Base-by-base conservation (phyloP, 202 grass and related monocot species). In the Eragrostis tef region DNA sequence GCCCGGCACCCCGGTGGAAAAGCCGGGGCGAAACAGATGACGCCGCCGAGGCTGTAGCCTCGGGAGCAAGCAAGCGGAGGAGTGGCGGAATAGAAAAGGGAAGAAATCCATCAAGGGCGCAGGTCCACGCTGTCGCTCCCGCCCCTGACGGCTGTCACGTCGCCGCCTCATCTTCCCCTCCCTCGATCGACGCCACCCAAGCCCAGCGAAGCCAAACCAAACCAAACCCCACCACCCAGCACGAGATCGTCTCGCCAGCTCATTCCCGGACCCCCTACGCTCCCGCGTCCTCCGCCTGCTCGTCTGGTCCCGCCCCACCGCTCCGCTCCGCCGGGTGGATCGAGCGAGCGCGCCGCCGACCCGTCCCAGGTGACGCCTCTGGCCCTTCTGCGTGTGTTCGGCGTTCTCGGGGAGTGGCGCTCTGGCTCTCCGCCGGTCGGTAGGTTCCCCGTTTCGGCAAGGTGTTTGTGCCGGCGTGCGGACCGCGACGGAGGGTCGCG, bases 231-330 rank as follows among this genome's bases (percentile, higher is more conserved):
- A 56, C 64, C 61, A 65, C 77, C 21, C 63, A 34, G 49, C 20
- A 45, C 34, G 77, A 56, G 77, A 57, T 69, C 77, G 67, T 56
- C 67, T 44, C 64, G 64, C 77, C 77, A 80, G 64, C 77, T 54
- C 77, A 80, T 53, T n/a, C 73, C 39, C 42, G 34, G 34, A 39
- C 29, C 34, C 34, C 31, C 75, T 9, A 62, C 2, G n/a, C 77
- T 56, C 49, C 48, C 48, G 29, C 77, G 46, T 24, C 73, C 45
- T 46, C 36, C 36, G 9, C 20, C 73, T 31, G 1, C n/a, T 31
- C 72, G 6, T 64, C 76, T 17, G 58, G 42, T 16, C 74, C 16
- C 60, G 45, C 16, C n/a, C 10, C 26, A 16, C 70, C 27, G 26
- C 70, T n/a, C n/a, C n/a, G n/a, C n/a, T 26, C 26, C 61, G 61